A percentile compares a stretch with the other conserved stretches of the same genome.
Evolutionary conservation across 169 alveolate genomes (phyloP).

Genomic region (Eimeria maxima): DNA sequence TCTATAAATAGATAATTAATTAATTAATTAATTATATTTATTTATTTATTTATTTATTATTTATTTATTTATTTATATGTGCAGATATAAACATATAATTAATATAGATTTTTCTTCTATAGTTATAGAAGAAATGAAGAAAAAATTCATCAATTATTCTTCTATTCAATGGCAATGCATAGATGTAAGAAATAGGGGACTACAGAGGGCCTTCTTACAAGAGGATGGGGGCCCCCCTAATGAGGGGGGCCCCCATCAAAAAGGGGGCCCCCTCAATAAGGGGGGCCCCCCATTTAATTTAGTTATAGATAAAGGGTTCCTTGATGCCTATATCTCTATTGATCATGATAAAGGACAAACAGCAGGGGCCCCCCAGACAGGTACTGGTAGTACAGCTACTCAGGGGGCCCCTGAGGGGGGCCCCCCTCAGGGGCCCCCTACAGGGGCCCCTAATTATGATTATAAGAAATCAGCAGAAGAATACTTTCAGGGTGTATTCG

Average conservation of each 20-base stretch:
- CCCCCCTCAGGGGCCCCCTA: neutral
- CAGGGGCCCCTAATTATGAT: constrained; percentile 25
- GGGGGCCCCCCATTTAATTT: constrained; percentile 64
- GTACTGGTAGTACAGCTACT: too few relatives aligned
- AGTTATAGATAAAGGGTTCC: constrained; percentile 66
- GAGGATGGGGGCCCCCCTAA: neutral
- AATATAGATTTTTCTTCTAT: constrained; percentile 69
- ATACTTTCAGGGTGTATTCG: constrained; percentile 25
- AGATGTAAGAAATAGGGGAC: constrained; percentile 25
- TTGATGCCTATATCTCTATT: constrained; percentile 58
- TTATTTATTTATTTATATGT: too few relatives aligned
- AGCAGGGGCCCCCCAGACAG: neutral
- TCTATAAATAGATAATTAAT: too few relatives aligned
- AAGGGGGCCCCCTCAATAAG: too few relatives aligned
- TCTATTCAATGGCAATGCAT: constrained; percentile 51
- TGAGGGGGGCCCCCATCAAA: constrained; percentile 10
- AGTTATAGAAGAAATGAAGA: constrained; percentile 46
- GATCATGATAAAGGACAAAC: neutral
- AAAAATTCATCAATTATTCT: neutral
- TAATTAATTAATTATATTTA: neutral
- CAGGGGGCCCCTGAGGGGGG: neutral
- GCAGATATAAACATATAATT: constrained; percentile 28
- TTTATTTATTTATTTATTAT: too few relatives aligned
- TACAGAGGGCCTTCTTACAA: neutral
- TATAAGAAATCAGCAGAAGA: constrained; percentile 49